Percentiles rank a stretch among this genome's conserved stretches.
These are phyloP conservation scores for Mallotus japonicus DNA, from an alignment of 441 rosid species.

Conservation along the genomic window DNA sequence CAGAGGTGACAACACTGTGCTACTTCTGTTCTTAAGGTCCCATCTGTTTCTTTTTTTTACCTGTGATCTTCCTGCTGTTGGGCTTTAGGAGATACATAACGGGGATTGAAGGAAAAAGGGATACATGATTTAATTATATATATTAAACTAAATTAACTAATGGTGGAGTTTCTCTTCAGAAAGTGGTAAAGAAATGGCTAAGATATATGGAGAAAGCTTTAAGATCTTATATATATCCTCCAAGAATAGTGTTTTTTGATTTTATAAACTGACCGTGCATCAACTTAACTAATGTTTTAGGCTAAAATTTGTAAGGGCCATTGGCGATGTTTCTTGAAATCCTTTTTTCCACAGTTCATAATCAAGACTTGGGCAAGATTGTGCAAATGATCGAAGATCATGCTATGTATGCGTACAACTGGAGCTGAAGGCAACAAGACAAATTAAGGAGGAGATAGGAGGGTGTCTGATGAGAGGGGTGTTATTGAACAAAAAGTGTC, in stretches of 20 bases:
- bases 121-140: too few relatives aligned
- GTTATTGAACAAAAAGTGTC: constrained; percentile 11
- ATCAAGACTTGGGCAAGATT: too few relatives aligned
- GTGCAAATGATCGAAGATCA: background rate
- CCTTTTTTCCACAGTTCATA: too few relatives aligned
- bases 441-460: constrained; percentile 7
- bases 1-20: constrained; percentile 28
- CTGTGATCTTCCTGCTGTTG: background rate
- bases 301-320: too few relatives aligned
- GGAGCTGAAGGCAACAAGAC: background rate
- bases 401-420: constrained; percentile 24
- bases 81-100: background rate
- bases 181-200: constrained; percentile 1
- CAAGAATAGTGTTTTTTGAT: background rate
- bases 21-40: constrained; percentile 31
- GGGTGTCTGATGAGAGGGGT: background rate
- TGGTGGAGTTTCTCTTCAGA: constrained; percentile 11
- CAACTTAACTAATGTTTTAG: too few relatives aligned
- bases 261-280: background rate
- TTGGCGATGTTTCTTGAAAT: too few relatives aligned
- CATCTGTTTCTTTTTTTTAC: constrained; percentile 24
- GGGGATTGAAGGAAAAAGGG: too few relatives aligned
- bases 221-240: background rate
- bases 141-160: background rate
- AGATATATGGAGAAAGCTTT: background rate